These are phyloP conservation scores for Tolypocladium album DNA, from an alignment of 2,329 filamentous ascomycete species.

Conservation along the genomic window DNA sequence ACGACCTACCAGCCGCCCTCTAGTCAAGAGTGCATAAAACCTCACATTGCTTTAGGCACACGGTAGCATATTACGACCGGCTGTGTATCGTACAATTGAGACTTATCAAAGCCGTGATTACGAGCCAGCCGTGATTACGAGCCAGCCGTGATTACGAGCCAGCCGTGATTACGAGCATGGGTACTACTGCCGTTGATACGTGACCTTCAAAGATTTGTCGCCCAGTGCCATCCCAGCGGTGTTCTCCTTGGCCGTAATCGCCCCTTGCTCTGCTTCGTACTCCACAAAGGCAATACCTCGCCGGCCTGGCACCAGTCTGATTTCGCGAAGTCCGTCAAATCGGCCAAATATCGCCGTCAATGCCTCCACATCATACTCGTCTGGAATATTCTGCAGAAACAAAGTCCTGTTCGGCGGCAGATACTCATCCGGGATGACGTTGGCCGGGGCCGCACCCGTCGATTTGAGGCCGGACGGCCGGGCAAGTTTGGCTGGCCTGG, in stretches of 20 bases:
- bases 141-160: too few species aligned
- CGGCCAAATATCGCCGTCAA: constrained; percentile 73
- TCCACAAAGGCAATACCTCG: constrained; percentile 92
- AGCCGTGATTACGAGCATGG: not conserved
- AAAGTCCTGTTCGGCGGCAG: constrained; percentile 95
- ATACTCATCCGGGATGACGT: constrained; percentile 92
- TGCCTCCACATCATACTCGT: constrained; percentile 71
- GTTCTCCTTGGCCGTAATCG: constrained; percentile 88
- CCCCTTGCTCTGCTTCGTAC: constrained; percentile 81
- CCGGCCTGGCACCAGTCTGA: constrained; percentile 76
- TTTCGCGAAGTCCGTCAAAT: constrained; percentile 91
- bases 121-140: too few species aligned
- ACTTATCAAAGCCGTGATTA: not conserved
- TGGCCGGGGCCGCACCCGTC: constrained; percentile 52
- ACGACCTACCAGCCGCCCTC: not conserved
- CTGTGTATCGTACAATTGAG: not conserved
- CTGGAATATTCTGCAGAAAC: constrained; percentile 85
- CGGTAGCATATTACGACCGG: not conserved
- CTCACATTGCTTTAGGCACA: not conserved
- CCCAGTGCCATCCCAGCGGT: constrained; percentile 75
- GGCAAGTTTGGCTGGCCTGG: constrained; percentile 58
- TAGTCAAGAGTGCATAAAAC: not conserved
- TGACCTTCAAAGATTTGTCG: constrained; percentile 79
- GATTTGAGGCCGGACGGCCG: constrained; percentile 58
- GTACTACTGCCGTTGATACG: constrained; percentile 77